These are phyloP conservation scores for Pezicula radicicola DNA, from an alignment of 2,329 filamentous ascomycete species.

Conservation along the genomic window DNA sequence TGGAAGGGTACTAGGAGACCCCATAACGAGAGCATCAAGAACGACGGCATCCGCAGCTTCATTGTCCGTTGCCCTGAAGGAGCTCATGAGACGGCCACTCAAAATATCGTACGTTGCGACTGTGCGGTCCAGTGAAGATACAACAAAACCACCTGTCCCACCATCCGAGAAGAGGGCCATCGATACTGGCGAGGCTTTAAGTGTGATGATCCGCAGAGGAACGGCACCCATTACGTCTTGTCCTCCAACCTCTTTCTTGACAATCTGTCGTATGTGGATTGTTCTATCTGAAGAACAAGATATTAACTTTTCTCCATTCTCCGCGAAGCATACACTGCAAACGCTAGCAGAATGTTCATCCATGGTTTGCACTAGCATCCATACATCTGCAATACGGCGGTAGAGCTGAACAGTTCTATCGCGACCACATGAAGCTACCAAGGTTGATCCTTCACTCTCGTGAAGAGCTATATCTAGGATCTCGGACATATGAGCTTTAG, in stretches of 20 bases:
- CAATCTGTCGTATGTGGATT: slow-evolving; percentile 75
- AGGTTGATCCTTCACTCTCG: slow-evolving; percentile 54
- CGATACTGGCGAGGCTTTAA: slow-evolving; percentile 85
- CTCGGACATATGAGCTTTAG: slow-evolving; percentile 83
- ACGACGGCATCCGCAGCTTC: slow-evolving; percentile 79
- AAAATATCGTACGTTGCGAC: slow-evolving; percentile 60
- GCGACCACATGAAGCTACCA: slow-evolving; percentile 80
- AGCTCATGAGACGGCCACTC: slow-evolving; percentile 65
- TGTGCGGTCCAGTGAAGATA: slow-evolving; percentile 59
- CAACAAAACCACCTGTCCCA: slow-evolving; percentile 46
- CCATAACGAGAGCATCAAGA: slow-evolving; percentile 72
- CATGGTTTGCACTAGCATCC: slow-evolving; percentile 85
- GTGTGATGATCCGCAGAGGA: slow-evolving; percentile 70
- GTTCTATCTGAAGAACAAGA: slow-evolving; percentile 89
- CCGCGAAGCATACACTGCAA: slow-evolving; percentile 70
- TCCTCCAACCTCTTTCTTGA: slow-evolving; percentile 61
- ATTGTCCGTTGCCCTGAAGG: slow-evolving; percentile 81
- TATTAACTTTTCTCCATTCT: slow-evolving; percentile 64
- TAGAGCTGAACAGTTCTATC: slow-evolving; percentile 97
- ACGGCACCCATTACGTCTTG: slow-evolving; percentile 70
- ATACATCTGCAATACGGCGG: slow-evolving; percentile 49
- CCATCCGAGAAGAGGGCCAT: slow-evolving; percentile 69
- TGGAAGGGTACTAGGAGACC: slow-evolving; percentile 50
- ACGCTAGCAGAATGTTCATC: slow-evolving; percentile 90
- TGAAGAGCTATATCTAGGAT: slow-evolving; percentile 78